Percentiles rank a stretch among this genome's conserved stretches.
These are phyloP conservation scores for Apiotrichum sp. DNA, from an alignment of 1,284 basidiomycete species.

Conservation along the genomic window DNA sequence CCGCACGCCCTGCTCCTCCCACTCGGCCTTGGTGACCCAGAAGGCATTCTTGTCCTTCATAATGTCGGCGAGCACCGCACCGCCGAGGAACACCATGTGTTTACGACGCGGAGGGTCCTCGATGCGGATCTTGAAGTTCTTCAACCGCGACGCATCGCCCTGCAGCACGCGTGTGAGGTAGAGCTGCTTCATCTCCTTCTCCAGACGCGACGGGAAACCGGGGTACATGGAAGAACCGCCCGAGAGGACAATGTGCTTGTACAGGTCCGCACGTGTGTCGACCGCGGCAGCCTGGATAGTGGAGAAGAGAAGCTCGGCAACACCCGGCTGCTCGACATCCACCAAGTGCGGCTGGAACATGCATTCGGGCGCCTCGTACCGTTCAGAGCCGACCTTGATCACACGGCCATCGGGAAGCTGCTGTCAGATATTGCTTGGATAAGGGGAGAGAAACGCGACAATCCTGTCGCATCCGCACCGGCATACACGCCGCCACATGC, in stretches of 20 bases:
- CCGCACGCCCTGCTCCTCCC: conserved; percentile 79
- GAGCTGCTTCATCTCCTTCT: conserved; percentile 99
- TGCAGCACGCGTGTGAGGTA: conserved; percentile 84
- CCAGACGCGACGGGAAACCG: conserved; percentile 87
- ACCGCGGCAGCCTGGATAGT: conserved; percentile 90
- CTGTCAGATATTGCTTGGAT: too few relatives aligned
- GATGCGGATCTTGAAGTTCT: conserved; percentile 99
- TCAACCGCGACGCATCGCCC: conserved; percentile 77
- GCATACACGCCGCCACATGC: too few relatives aligned
- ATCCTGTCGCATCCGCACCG: too few relatives aligned
- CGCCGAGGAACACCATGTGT: conserved; percentile 99
- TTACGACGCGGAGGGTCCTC: conserved; percentile 97
- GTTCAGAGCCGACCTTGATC: conserved; percentile 96
- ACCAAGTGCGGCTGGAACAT: conserved; percentile 99
- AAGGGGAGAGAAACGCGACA: too few relatives aligned
- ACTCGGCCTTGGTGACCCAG: conserved; percentile 89
- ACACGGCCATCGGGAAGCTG: conserved; percentile 91
- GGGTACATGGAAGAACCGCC: conserved; percentile 99
- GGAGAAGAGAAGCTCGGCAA: conserved; percentile 95
- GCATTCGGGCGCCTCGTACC: conserved; percentile 99
- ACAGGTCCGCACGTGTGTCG: conserved; percentile 83
- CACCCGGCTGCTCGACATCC: conserved; percentile 92
- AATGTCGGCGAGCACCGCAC: conserved; percentile 92
- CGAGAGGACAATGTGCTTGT: conserved; percentile 96
- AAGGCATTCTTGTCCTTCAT: conserved; percentile 94